A percentile compares a stretch with the other conserved stretches of the same genome.
Conservation (phyloP, 1,284 basidiomycete species). For the Irpex sp. region DNA sequence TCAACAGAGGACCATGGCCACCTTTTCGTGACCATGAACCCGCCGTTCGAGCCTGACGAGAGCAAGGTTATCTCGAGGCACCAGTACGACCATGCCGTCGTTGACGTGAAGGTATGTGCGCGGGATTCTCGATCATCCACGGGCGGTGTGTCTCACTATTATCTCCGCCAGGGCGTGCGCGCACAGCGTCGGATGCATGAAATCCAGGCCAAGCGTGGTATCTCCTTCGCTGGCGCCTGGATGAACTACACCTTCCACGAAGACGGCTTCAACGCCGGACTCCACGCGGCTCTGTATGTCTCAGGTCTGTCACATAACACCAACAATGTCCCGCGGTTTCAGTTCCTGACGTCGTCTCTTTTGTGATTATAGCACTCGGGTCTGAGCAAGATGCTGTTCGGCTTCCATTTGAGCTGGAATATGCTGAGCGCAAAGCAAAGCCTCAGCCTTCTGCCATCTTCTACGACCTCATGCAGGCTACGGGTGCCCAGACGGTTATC, state of each 20-base stretch:
- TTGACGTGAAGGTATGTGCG: background rate
- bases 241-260: conserved; percentile 1
- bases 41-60: background rate
- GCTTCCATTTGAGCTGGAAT: background rate
- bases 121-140: background rate
- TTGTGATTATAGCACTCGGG: background rate
- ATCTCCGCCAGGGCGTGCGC: background rate
- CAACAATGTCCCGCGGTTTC: background rate
- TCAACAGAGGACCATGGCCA: background rate
- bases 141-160: background rate
- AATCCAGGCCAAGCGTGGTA: background rate
- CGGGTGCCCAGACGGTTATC: background rate
- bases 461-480: background rate
- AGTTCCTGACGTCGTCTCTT: background rate
- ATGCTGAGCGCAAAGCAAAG: background rate
- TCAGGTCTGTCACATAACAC: background rate
- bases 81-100: background rate
- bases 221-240: conserved; percentile 1
- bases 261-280: background rate
- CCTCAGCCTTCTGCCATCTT: background rate
- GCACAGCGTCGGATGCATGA: background rate
- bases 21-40: conserved; percentile 1
- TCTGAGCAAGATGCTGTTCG: background rate
- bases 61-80: background rate
- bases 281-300: background rate